Conservation (phyloP, 306 rosid genomes). For the Fagus crenata region DNA sequence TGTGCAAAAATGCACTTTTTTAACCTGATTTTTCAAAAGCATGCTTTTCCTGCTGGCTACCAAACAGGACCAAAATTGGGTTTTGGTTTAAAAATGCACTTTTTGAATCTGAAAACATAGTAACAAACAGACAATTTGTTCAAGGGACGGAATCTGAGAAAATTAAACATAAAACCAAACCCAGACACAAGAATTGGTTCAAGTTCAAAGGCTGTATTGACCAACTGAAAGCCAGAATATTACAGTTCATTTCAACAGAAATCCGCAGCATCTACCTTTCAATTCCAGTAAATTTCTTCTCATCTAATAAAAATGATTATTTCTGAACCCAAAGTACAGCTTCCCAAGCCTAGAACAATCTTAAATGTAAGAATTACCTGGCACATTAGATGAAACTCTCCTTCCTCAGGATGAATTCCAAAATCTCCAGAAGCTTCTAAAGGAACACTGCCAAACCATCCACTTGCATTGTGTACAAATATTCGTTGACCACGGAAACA, state of each 20-base stretch:
- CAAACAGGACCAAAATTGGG: no score
- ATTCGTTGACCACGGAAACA: slow-evolving; percentile 92
- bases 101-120: no score
- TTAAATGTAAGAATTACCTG: slow-evolving; percentile 50
- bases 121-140: no score
- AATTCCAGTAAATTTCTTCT: background rate
- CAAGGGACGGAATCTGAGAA: no score
- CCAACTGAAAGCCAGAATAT: background rate
- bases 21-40: no score
- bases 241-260: background rate
- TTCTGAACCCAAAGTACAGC: background rate
- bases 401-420: slow-evolving; percentile 94
- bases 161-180: no score
- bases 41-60: no score
- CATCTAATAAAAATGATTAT: background rate
- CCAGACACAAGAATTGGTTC: background rate
- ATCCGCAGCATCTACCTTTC: background rate
- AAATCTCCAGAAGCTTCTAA: slow-evolving; percentile 95
- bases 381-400: slow-evolving; percentile 92
- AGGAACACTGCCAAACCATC: slow-evolving; percentile 91
- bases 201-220: background rate
- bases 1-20: no score
- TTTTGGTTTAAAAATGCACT: no score
- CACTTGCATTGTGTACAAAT: slow-evolving; percentile 85
- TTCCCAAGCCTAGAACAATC: slow-evolving; percentile 12